A percentile compares a stretch with the other conserved stretches of the same genome.
These are phyloP conservation scores for Linnemannia exigua DNA, from an alignment of 192 early-diverging fungal species.

Conservation along the genomic window DNA sequence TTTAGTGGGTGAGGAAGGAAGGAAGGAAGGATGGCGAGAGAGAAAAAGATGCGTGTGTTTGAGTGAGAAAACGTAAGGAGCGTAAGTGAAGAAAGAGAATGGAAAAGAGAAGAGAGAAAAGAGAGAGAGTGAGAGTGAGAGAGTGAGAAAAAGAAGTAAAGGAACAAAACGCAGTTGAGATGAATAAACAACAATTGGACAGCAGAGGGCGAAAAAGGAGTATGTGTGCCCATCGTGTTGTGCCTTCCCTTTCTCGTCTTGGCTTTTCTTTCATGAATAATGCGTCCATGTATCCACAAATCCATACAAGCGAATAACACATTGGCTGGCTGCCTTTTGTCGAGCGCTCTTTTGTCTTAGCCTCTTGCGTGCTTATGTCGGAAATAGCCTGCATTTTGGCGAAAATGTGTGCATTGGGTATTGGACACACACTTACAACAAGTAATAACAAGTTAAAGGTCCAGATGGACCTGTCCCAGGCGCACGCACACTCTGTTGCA, in stretches of 20 bases:
- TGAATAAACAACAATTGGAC: background rate
- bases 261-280: background rate
- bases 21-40: background rate
- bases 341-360: conserved; percentile 35
- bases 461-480: background rate
- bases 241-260: background rate
- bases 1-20: conserved; percentile 2
- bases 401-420: background rate
- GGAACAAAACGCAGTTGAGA: conserved; percentile 5
- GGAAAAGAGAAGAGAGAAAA: background rate
- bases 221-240: background rate
- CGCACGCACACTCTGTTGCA: background rate
- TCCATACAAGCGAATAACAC: background rate
- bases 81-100: no score
- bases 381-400: background rate
- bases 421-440: background rate
- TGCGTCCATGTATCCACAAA: background rate
- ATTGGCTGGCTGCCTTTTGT: background rate
- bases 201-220: conserved; percentile 12
- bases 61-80: background rate
- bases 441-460: background rate
- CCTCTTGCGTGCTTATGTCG: background rate
- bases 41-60: background rate
- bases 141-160: background rate
- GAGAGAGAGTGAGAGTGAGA: background rate